Base-by-base conservation (phyloP, 768 basidiomycete genomes). In the Cubamyces sp. region DNA sequence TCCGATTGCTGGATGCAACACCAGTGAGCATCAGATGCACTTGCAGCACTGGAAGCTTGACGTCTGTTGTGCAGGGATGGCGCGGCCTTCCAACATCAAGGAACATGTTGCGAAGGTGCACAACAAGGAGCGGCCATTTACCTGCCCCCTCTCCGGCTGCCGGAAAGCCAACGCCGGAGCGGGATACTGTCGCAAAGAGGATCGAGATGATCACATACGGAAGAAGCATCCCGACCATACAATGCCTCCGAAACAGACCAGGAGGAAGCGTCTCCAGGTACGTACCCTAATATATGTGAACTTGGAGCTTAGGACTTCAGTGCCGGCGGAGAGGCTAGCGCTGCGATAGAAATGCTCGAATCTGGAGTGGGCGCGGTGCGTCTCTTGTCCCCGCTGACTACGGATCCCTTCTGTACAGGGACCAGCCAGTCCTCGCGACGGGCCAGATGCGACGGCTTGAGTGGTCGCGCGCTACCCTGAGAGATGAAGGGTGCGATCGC, bases 161-260 rank as follows among this genome's bases (percentile, higher is more conserved):
- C 23, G 15, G 2, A 60, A 54, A 43, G 28, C 28, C 34, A 11
- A 1, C 34, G 9, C 6, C 12, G 5, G 14, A 11, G 16, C 37
- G 6, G 59, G 59, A 15, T 60, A 53, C 21, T 45, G 50, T 12
- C 50, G 59, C 23, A 53, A 25, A 3, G n/a, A 12, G 4, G 45
- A 60, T 40, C n/a, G 53, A 30, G 8, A 19, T 3, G 9, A 37
- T 3, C 59, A 60, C 26, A 14, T 52, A 15, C 11, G 4, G 7
- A 53, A 23, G 21, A 45, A 40, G 12, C 59, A 60, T 26, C 18
- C 9, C 3, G n/a, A 28, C 16, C 3, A 18, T 3, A 23, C 7
- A 23, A 19, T 26, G 40, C 47, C 37, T 0, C 25, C 26, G 16
- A 25, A 28, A 11, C 4, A 34, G 9, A 3, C 26, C 25, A 30